A percentile compares a stretch with the other conserved stretches of the same genome.
Conservation (phyloP, 768 basidiomycete genomes). For the Panaeolus papilionaceus region DNA sequence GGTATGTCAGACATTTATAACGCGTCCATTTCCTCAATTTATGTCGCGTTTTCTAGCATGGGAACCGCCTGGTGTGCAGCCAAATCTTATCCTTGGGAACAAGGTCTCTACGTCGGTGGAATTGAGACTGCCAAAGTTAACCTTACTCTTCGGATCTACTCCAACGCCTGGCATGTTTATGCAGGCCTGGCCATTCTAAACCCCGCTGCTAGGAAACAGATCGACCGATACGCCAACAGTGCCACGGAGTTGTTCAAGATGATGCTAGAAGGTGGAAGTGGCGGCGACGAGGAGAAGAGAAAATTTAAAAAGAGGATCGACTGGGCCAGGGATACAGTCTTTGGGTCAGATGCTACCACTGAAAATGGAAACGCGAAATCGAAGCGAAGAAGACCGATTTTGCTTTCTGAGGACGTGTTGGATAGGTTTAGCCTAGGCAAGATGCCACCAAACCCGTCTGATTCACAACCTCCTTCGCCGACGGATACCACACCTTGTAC, state of each 20-base stretch:
- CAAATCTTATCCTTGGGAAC: conserved; percentile 91
- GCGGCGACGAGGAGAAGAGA: conserved; percentile 41
- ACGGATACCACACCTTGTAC: conserved; percentile 15
- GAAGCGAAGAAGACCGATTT: conserved; percentile 62
- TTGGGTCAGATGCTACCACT: conserved; percentile 48
- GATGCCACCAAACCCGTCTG: conserved; percentile 16
- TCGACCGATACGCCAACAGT: conserved; percentile 88
- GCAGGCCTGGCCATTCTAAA: conserved; percentile 98
- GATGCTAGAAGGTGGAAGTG: conserved; percentile 73
- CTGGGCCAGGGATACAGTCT: conserved; percentile 77
- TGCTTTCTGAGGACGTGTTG: conserved; percentile 84
- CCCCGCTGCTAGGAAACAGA: conserved; percentile 86
- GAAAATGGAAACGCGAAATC: conserved; percentile 23
- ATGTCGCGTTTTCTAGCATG: conserved; percentile 66
- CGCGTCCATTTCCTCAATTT: conserved; percentile 4
- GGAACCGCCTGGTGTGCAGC: conserved; percentile 92
- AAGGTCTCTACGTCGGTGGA: conserved; percentile 92
- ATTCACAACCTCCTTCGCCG: conserved; percentile 19
- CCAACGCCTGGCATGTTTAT: conserved; percentile 99
- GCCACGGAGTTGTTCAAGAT: conserved; percentile 93
- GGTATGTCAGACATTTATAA: conserved; percentile 49
- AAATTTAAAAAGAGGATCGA: conserved; percentile 76
- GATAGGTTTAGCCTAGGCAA: conserved; percentile 89
- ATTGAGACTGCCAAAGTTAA: conserved; percentile 99
- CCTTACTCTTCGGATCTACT: conserved; percentile 94